phyloP scores from a whole-genome alignment of 2,329 filamentous ascomycete species.

The Neonectria punicea region DNA sequence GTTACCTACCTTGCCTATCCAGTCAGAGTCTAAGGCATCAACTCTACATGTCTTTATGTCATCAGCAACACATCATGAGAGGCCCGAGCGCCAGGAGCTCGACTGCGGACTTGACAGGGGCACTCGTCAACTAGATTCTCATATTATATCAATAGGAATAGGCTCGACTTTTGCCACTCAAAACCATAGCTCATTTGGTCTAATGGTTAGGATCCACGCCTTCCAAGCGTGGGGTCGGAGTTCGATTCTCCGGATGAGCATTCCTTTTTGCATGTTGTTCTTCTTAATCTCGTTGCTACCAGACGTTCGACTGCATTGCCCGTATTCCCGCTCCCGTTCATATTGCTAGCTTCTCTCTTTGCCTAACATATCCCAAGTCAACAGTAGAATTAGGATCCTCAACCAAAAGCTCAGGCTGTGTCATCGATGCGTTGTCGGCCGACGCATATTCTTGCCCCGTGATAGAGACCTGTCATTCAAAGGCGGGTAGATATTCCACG shows the following conservation, averaged over 20 bases:
- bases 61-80: background rate
- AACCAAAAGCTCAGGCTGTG: background rate
- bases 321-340: background rate
- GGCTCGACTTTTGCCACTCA: background rate
- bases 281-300: background rate
- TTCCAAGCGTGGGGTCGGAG: conserved; percentile 18
- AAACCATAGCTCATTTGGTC: background rate
- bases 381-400: background rate
- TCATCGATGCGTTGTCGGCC: background rate
- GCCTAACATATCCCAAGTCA: background rate
- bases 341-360: background rate
- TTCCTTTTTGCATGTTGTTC: background rate
- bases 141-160: background rate
- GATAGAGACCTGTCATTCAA: too few species aligned
- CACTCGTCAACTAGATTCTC: background rate
- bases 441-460: background rate
- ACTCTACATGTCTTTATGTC: background rate
- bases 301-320: background rate
- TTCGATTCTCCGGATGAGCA: conserved; percentile 15
- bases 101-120: background rate
- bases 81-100: background rate
- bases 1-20: background rate
- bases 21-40: background rate
- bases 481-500: too few species aligned
- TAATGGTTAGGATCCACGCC: conserved; percentile 11